Base-by-base conservation (phyloP, 768 basidiomycete species). In the Crucibulum laeve region DNA sequence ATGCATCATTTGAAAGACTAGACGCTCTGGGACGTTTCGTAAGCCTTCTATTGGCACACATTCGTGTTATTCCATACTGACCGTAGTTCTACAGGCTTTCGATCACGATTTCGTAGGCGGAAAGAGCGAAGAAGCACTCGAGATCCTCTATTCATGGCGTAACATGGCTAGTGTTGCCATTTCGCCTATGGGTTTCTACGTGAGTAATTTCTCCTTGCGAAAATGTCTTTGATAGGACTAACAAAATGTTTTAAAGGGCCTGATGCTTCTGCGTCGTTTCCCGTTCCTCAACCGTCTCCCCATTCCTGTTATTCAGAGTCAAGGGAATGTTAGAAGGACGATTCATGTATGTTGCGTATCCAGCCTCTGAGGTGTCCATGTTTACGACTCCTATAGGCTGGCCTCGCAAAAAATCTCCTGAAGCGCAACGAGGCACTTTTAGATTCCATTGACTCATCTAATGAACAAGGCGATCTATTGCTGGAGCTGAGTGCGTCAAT, bases 101-200 rank as follows among this genome's bases (percentile, higher is more conserved):
- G 58, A 53, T 18, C 59, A 65, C 51, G 61, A 68, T 47, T 65
- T 68, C 53, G 48, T 55, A 28, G 50, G 55, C 11, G 65, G 63
- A 15, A 44, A 55, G 43, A 55, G 53, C 39, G 50, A 49, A 5
- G 65, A 62, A 22, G 62, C 64, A 10, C 40, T 49, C 32, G 43
- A 45, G 25, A 65, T 67, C 38, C 48, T 50, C 24, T 47, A 43
- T 6, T 50, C 57, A 4, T 63, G 61, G 62, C 40, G 38, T 42
- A 46, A 48, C 48, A 57, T 42, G 52, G 55, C 42, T 51, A 51
- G 30, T 47, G 36, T 40, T 49, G 59, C 23, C 28, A 49, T 49
- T 43, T 54, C 44, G 41, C 38, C 1, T 46, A 48, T 30, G 37
- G 28, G 8, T 8, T 30, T 30, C n/a, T n/a, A 8, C 8, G 28